phyloP scores from a whole-genome alignment of 805 yeast species.

The Schwanniomyces sp. region DNA sequence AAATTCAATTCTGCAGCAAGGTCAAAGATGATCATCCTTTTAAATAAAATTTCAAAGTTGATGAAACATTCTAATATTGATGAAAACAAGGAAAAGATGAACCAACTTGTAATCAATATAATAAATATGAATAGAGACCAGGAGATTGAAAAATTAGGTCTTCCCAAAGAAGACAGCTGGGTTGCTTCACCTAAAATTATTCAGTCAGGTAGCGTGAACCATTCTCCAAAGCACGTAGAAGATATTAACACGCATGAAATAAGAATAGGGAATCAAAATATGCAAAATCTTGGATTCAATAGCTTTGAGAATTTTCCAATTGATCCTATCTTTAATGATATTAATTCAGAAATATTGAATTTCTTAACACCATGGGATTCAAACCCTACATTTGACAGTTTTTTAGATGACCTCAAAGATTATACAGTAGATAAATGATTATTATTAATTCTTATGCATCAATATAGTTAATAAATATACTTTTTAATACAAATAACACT shows the following conservation, averaged over 20 bases:
- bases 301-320: conserved; percentile 2
- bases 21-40: conserved; percentile 20
- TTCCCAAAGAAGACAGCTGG: conserved; percentile 14
- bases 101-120: conserved; percentile 19
- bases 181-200: too few relatives aligned
- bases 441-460: background rate
- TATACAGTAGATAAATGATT: too few relatives aligned
- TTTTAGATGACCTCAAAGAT: background rate
- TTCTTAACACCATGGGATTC: conserved; percentile 28
- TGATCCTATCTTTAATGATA: conserved; percentile 30
- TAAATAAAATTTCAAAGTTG: conserved; percentile 27
- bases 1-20: conserved; percentile 20
- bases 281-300: background rate
- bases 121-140: conserved; percentile 28
- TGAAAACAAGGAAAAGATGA: background rate
- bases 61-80: conserved; percentile 17
- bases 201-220: conserved; percentile 19
- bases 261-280: background rate
- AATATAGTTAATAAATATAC: background rate
- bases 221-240: conserved; percentile 59
- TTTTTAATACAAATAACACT: background rate
- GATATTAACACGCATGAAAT: conserved; percentile 2
- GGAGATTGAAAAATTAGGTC: conserved; percentile 30
- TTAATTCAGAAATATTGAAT: conserved; percentile 27
- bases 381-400: conserved; percentile 9